Base-by-base conservation (phyloP, 2,329 filamentous ascomycete genomes). In the Neopestalotiopsis rosae region DNA sequence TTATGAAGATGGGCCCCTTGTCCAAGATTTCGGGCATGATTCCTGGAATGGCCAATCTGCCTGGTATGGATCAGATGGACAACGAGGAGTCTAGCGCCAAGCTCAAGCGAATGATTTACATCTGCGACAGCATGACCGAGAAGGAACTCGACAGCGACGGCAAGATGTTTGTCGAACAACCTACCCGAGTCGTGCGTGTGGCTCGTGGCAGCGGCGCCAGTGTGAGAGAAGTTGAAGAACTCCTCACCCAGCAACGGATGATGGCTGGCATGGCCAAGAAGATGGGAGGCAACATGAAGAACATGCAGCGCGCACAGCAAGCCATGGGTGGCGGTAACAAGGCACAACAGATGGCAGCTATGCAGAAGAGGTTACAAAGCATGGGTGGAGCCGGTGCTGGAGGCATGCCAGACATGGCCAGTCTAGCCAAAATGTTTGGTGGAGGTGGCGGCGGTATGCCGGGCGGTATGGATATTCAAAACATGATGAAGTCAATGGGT, bases 191-290 rank as follows among this genome's bases (percentile, higher is more conserved):
- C 90, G 97, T 95, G 17, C 89, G 96, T 45, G 91, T 99, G 63
- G 96, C 96, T 0, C 89, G 91, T 66, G 96, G 96, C 0, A 96
- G 93, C 5, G 96, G 96, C 40, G 98, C 96, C 0, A 93, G 89
- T 52, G 96, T 99, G 2, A 89, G 88, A 30, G 96, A 99, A 80
- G 94, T 99, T 17, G 96, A 99, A 81, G 96, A 99, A 77, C 86
- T 99, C 6, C 88, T 99, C n/a, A 97, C 95, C 0, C 96, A 99
- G 82, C 95, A 98, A 80, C 91, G 94, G 75, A 97, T 98, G 93
- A 99, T 99, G 96, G 93, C 94, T 0, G 94, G 94, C 69, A 98
- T 99, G 94, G 96, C 96, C 63, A 99, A 98, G 90, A 97, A 97
- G 85, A 97, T 99, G 90, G 95, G 96, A 69, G 95, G 95, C 52